Percentiles rank a stretch among this genome's conserved stretches.
Conservation (phyloP, 73 alveolate species). For the Paramecium pentaurelia region DNA sequence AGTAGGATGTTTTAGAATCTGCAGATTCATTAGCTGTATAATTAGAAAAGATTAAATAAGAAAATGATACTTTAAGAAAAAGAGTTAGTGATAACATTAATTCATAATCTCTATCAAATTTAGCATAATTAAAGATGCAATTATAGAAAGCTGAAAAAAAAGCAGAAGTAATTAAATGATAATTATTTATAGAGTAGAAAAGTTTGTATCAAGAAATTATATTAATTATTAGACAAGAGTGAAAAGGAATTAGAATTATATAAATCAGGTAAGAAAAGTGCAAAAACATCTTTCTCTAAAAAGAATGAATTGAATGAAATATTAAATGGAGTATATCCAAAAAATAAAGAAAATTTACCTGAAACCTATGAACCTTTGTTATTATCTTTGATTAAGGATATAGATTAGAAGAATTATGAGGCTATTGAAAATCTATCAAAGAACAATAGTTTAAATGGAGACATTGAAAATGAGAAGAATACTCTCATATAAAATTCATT, state of each 20-base stretch:
- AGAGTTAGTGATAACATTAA: background rate
- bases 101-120: background rate
- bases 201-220: slow-evolving; percentile 23
- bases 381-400: background rate
- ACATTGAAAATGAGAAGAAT: background rate
- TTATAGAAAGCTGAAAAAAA: background rate
- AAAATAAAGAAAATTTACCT: slow-evolving; percentile 1
- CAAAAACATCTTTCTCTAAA: background rate
- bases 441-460: background rate
- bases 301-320: slow-evolving; percentile 14
- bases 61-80: background rate
- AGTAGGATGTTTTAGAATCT: background rate
- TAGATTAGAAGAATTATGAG: background rate
- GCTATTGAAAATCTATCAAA: background rate
- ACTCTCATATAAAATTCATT: background rate
- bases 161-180: background rate
- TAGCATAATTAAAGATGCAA: background rate
- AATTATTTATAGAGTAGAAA: background rate
- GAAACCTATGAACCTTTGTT: background rate
- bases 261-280: slow-evolving; percentile 25
- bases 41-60: background rate
- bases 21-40: background rate
- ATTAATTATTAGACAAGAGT: background rate
- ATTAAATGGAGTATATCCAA: slow-evolving; percentile 9
- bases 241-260: background rate